phyloP scores from a whole-genome alignment of 345 rosid species.

The Corymbia maculata region DNA sequence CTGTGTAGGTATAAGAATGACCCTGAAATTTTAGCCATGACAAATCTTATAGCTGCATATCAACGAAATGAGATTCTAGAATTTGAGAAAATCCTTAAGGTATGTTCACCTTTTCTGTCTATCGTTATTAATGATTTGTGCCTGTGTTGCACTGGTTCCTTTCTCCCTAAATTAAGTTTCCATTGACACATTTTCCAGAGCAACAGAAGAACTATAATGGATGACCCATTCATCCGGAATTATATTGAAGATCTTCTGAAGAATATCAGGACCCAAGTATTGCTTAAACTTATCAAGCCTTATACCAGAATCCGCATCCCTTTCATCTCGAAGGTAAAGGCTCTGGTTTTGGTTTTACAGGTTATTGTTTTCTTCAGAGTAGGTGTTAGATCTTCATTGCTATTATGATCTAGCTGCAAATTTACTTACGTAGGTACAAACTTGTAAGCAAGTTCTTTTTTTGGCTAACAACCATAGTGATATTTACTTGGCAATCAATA shows the following conservation, averaged over 20 bases:
- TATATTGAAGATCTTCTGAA: constrained; percentile 94
- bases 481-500: not conserved
- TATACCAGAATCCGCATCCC: constrained; percentile 90
- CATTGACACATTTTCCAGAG: constrained; percentile 33
- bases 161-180: not conserved
- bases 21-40: constrained; percentile 99
- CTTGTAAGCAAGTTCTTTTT: not conserved
- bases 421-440: not conserved
- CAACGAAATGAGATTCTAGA: constrained; percentile 95
- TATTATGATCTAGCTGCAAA: not conserved
- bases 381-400: not conserved
- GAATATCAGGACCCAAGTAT: constrained; percentile 97
- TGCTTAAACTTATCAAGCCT: constrained; percentile 96
- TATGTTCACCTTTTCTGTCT: constrained; percentile 1
- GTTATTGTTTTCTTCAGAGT: not conserved
- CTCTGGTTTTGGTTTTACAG: not conserved
- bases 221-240: constrained; percentile 90
- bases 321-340: constrained; percentile 71
- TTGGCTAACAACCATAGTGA: not conserved
- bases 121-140: not conserved
- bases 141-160: not conserved
- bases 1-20: constrained; percentile 84
- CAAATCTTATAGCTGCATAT: constrained; percentile 93
- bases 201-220: constrained; percentile 94
- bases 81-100: constrained; percentile 98